Base-by-base conservation (phyloP, 2,329 filamentous ascomycete genomes). In the Neofusicoccum sp. region DNA sequence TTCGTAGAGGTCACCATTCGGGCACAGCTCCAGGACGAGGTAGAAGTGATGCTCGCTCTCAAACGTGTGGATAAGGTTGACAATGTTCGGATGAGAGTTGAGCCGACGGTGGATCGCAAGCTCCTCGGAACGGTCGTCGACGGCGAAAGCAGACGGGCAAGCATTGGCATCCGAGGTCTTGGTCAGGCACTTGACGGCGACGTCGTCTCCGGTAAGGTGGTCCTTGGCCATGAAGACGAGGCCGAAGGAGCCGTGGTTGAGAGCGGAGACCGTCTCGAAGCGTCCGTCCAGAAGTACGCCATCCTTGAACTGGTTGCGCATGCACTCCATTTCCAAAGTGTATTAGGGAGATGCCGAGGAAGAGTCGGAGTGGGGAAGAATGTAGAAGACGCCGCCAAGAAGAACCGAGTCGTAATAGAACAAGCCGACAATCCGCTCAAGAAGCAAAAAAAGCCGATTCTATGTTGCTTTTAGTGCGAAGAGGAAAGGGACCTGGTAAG, bases 211-310 rank as follows among this genome's bases (percentile, higher is more conserved):
- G 63, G 90, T 96, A 65, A 82, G 74, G 66, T 87, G 81, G 75
- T 99, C 92, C 74, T 84, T 89, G 63, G 93, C 95, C 78, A 92
- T 88, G 78, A 97, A 97, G 70, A 99, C 95, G 91, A 98, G 96
- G 73, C 95, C 95, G 73, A 98, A 99, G 60, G 95, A 98, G 69
- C 95, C 95, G 84, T 97, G 92, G 75, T 99, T 99, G 79, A 99
- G 89, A 61, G 95, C 93, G 67, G 93, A 90, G 71, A 97, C 84
- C 61, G 93, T 96, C 78, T 90, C 83, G 76, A 95, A 99, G 67
- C 95, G 93, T 75, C 91, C 92, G 74, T 90, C 87, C 73, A 96
- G 87, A 73, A 96, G 79, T 77, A 89, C 85, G 76, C 89, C 91
- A 76, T 86, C 82, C 72, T 86, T 81, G 79, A 96, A 95, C 72